A percentile compares a stretch with the other conserved stretches of the same genome.
Evolutionary conservation across 768 basidiomycete genomes (phyloP).

Genomic region (Crepidotus variabilis): DNA sequence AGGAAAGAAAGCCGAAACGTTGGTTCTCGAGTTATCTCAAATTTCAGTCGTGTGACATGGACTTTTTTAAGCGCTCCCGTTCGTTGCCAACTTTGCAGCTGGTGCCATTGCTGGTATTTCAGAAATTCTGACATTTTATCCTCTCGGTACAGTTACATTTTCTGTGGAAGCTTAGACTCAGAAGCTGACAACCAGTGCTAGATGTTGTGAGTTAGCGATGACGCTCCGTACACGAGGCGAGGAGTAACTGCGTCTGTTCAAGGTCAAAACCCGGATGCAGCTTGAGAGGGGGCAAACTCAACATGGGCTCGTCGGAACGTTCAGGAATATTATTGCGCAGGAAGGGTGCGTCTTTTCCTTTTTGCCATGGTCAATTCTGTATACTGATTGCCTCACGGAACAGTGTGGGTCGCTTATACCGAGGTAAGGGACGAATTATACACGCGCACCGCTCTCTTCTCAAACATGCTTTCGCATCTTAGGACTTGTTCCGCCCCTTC

Average conservation of each 20-base stretch:
- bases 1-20: slow-evolving; percentile 30
- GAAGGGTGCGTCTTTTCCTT: slow-evolving; percentile 69
- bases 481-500: slow-evolving; percentile 92
- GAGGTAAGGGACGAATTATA: slow-evolving; percentile 49
- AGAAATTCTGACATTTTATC: slow-evolving; percentile 82
- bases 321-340: slow-evolving; percentile 77
- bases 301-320: slow-evolving; percentile 77
- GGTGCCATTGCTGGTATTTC: slow-evolving; percentile 95
- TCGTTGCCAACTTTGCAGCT: slow-evolving; percentile 86
- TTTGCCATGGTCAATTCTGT: not conserved
- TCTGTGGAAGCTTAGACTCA: not conserved
- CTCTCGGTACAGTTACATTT: slow-evolving; percentile 62
- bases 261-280: slow-evolving; percentile 99
- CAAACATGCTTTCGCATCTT: slow-evolving; percentile 1
- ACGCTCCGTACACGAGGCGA: not conserved
- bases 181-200: slow-evolving; percentile 20
- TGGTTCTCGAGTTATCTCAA: not conserved
- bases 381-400: not conserved
- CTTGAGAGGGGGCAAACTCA: slow-evolving; percentile 80
- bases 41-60: slow-evolving; percentile 3
- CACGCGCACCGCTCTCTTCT: slow-evolving; percentile 2
- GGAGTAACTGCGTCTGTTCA: slow-evolving; percentile 6
- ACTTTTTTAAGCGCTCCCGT: slow-evolving; percentile 62
- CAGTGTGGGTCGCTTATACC: slow-evolving; percentile 81
- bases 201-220: slow-evolving; percentile 72